Conservation (phyloP, 352 stramenopile species). For the Globisporangium paddicum region DNA sequence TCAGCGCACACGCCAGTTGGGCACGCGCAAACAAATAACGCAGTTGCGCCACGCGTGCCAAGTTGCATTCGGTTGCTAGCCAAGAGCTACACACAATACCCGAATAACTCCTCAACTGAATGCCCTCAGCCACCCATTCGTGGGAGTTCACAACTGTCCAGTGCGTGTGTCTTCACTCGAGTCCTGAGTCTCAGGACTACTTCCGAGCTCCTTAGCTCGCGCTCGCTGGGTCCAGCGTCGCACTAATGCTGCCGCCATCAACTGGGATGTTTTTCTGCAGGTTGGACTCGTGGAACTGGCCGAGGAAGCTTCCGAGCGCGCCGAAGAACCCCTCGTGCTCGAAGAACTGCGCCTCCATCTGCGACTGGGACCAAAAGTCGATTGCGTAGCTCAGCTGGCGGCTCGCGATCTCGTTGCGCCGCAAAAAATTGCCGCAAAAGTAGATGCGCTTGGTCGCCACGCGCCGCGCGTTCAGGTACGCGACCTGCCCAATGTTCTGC, state of each 20-base stretch:
- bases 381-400: conserved; percentile 91
- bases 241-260: background rate
- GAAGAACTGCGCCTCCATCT: conserved; percentile 90
- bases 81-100: background rate
- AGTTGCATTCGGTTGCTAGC: background rate
- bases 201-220: background rate
- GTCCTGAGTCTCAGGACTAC: background rate
- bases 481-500: conserved; percentile 95
- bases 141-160: background rate
- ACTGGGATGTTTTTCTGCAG: conserved; percentile 14
- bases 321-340: conserved; percentile 97
- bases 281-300: conserved; percentile 18
- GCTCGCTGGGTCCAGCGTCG: background rate
- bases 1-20: background rate
- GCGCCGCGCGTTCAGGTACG: conserved; percentile 95
- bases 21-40: background rate
- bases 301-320: conserved; percentile 94
- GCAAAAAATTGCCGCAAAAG: conserved; percentile 96
- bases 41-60: background rate
- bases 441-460: conserved; percentile 92
- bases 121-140: background rate
- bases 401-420: conserved; percentile 92
- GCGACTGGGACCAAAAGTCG: conserved; percentile 95
- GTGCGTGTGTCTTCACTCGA: background rate
- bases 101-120: background rate